Percentiles rank a stretch among this genome's conserved stretches.
These are phyloP conservation scores for Magnusiomyces sp. DNA, from an alignment of 1,139 yeast species.

Conservation along the genomic window DNA sequence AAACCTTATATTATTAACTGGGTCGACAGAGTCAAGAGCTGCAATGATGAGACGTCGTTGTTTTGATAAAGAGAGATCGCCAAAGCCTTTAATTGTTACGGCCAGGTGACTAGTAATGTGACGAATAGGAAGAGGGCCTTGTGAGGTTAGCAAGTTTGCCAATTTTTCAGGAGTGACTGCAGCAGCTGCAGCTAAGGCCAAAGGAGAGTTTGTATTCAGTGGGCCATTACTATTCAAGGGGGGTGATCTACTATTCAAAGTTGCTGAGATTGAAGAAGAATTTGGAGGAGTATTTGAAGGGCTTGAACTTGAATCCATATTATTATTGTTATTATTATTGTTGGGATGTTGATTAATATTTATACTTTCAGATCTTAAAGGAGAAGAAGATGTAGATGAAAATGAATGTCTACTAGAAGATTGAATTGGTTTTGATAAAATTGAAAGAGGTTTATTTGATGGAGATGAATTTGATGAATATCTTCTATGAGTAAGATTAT, in stretches of 20 bases:
- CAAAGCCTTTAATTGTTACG: constrained; percentile 69
- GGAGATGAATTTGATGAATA: too few species aligned
- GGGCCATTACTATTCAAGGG: constrained; percentile 17
- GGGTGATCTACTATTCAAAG: neutral
- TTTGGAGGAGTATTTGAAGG: neutral
- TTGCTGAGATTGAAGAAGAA: neutral
- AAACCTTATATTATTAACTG: constrained; percentile 54
- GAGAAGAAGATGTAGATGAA: neutral
- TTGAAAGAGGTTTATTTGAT: too few species aligned
- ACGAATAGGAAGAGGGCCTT: constrained; percentile 87
- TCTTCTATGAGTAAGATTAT: too few species aligned
- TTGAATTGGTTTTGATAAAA: too few species aligned
- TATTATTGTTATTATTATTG: neutral
- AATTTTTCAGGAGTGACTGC: constrained; percentile 75
- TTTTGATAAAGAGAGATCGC: constrained; percentile 70
- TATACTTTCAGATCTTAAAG: neutral
- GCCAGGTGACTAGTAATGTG: constrained; percentile 77
- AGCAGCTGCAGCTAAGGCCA: constrained; percentile 81
- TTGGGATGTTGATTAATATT: too few species aligned
- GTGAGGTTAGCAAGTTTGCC: constrained; percentile 56
- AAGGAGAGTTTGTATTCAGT: constrained; percentile 71
- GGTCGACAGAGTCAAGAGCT: constrained; percentile 69
- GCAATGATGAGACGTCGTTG: constrained; percentile 87
- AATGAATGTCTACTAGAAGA: neutral
- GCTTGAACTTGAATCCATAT: neutral